Evolutionary conservation across 345 rosid species (phyloP).

Genomic region (Arabis hirsuta): DNA sequence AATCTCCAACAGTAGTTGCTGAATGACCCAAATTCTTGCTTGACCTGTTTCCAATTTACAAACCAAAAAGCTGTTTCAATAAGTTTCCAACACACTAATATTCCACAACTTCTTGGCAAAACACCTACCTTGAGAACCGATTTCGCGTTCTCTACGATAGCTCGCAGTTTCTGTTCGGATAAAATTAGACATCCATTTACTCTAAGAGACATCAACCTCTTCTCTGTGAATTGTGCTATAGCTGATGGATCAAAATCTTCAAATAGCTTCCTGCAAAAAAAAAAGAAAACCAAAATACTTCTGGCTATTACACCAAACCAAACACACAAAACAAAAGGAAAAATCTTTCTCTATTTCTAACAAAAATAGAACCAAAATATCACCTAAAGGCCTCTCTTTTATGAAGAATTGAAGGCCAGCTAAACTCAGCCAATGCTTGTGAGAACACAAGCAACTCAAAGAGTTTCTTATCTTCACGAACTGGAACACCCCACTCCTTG

Average conservation of each 20-base stretch:
- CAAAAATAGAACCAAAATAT: not conserved
- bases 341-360: not conserved
- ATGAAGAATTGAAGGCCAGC: slow-evolving; percentile 81
- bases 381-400: slow-evolving; percentile 76
- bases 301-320: slow-evolving; percentile 5
- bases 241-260: slow-evolving; percentile 68
- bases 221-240: slow-evolving; percentile 68
- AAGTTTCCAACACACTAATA: not conserved
- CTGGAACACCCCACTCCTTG: slow-evolving; percentile 86
- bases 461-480: slow-evolving; percentile 73
- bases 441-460: slow-evolving; percentile 88
- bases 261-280: slow-evolving; percentile 69
- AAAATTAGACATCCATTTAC: slow-evolving; percentile 65
- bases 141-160: slow-evolving; percentile 78
- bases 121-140: slow-evolving; percentile 66
- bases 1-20: slow-evolving; percentile 81
- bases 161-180: slow-evolving; percentile 88
- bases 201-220: slow-evolving; percentile 67
- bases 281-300: slow-evolving; percentile 1
- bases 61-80: slow-evolving; percentile 3
- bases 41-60: slow-evolving; percentile 54
- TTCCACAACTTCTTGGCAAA: not conserved
- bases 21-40: slow-evolving; percentile 83
- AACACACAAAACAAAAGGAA: not conserved
- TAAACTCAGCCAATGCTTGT: slow-evolving; percentile 93